Base-by-base conservation (phyloP, 768 basidiomycete species). In the Russula foetens region DNA sequence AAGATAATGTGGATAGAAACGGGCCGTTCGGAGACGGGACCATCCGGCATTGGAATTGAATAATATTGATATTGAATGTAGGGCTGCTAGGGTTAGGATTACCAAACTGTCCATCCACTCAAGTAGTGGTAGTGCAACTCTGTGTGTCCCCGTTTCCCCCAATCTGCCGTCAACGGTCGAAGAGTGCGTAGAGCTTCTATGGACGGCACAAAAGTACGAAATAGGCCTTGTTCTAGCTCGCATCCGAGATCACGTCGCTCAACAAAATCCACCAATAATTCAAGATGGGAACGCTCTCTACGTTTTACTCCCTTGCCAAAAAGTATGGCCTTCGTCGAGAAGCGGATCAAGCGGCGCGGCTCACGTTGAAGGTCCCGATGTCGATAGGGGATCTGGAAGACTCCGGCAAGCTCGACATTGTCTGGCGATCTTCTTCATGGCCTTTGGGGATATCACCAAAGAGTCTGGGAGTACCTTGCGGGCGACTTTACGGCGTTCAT, bases 251-350 rank as follows among this genome's bases (percentile, higher is more conserved):
- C 46, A 50, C 17, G 7, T 54, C 7, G 17, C 47, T 24, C 31
- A 17, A 41, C 52, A 55, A 49, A 24, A 44, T 19, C 53, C 53
- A 21, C 52, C 45, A 19, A 23, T 60, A 39, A 55, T 60, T 23
- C 53, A 29, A 12, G 39, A 48, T 26, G 53, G 48, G 23, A 54
- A 38, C 11, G 53, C 53, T 6, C 50, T 60, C 17, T 12, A 55
- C 9, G 33, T n/a, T 53, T 9, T 60, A 49, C 1, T 31, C 28
- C 33, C 59, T 60, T 12, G 39, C 59, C 23, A 21, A 44, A 23
- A 31, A 50, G 29, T 31, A 60, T 24, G 21, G 53, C 28, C 59
- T 60, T 49, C 46, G 46, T 39, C 46, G 39, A n/a, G 59, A 60
- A 33, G 53, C 53, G 28, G 15, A 5, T 35, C 52, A n/a, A 15